Conservation (phyloP, 1,284 basidiomycete species). For the Neotropicomus parvogracilis region DNA sequence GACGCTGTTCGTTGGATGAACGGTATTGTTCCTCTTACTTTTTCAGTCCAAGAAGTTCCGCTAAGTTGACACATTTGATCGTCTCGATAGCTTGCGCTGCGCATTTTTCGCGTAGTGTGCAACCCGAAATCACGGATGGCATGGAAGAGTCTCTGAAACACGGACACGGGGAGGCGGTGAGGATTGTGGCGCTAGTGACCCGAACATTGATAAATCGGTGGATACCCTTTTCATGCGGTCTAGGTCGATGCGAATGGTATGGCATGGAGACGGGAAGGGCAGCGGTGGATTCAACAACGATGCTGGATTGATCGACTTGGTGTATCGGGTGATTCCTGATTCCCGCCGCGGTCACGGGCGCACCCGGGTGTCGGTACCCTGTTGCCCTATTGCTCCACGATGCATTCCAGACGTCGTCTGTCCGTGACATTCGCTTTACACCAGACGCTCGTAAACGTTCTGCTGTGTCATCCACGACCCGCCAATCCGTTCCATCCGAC, state of each 20-base stretch:
- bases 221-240: slow-evolving; percentile 1
- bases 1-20: not conserved
- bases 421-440: not conserved
- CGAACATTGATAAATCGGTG: not conserved
- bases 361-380: not conserved
- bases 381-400: not conserved
- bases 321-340: not conserved
- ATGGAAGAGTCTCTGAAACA: not conserved
- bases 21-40: slow-evolving; percentile 11
- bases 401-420: not conserved
- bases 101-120: not conserved
- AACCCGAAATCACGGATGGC: not conserved
- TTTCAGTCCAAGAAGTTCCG: slow-evolving; percentile 1
- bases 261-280: not conserved
- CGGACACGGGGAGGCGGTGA: not conserved
- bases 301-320: slow-evolving; percentile 4
- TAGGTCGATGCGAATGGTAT: not conserved
- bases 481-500: slow-evolving; percentile 1
- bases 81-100: not conserved
- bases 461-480: not conserved
- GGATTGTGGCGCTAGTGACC: not conserved
- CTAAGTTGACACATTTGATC: slow-evolving; percentile 10
- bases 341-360: not conserved
- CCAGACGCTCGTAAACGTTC: not conserved
- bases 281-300: not conserved